Percentiles rank a stretch among this genome's conserved stretches.
Evolutionary conservation across 2,329 filamentous ascomycete species (phyloP).

Genomic region (Onygenales sp.): DNA sequence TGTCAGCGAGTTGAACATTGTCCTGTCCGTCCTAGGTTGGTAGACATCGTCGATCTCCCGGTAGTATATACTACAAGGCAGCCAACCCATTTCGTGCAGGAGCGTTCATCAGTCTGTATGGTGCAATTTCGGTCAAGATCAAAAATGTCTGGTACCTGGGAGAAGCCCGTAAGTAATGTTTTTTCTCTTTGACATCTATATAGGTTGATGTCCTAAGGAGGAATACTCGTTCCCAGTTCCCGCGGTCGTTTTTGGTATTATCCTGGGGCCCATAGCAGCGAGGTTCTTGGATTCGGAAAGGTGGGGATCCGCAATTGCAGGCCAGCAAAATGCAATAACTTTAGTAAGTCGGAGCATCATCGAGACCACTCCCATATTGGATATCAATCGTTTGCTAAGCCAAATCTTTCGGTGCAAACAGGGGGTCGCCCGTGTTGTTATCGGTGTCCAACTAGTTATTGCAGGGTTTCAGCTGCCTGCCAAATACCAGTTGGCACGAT

Average conservation of each 20-base stretch:
- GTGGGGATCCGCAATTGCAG: conserved; percentile 26
- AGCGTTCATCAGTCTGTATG: conserved; percentile 23
- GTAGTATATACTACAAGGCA: neutral
- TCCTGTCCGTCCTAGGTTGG: conserved; percentile 24
- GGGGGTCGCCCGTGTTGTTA: conserved; percentile 49
- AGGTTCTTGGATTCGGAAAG: conserved; percentile 41
- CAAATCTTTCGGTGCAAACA: conserved; percentile 11
- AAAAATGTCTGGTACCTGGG: conserved; percentile 32
- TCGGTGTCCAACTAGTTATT: conserved; percentile 54
- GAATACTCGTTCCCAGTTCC: conserved; percentile 35
- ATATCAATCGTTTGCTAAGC: neutral
- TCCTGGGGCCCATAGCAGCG: conserved; percentile 46
- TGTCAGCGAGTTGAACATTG: conserved; percentile 25
- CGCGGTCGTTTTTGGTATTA: conserved; percentile 44
- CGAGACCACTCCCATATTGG: neutral
- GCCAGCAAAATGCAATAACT: conserved; percentile 30
- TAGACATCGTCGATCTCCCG: neutral
- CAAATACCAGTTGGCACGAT: conserved; percentile 42
- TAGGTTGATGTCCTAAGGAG: neutral
- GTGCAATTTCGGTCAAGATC: conserved; percentile 26
- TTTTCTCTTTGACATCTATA: neutral
- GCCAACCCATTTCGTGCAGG: conserved; percentile 14
- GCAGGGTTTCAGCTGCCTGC: conserved; percentile 53
- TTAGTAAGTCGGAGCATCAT: conserved; percentile 23
- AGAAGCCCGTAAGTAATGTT: conserved; percentile 25